Evolutionary conservation across 768 basidiomycete species (phyloP).

Genomic region (Cystoderma amianthinum): DNA sequence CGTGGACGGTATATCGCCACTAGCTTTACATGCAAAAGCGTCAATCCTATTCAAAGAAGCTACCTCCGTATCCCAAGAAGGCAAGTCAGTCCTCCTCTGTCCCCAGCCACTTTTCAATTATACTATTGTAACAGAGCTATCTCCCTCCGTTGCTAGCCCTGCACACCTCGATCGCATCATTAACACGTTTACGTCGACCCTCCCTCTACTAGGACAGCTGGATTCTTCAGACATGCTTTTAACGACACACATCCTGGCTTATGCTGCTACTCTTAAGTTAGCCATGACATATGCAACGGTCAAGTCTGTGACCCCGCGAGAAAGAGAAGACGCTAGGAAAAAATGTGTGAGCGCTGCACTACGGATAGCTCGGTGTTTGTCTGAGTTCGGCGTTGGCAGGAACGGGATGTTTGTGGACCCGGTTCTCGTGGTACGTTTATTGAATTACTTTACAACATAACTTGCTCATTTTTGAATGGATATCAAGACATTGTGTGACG

Average conservation of each 20-base stretch:
- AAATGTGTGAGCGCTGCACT: background rate
- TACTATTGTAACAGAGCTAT: slow-evolving; percentile 4
- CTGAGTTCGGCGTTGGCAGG: background rate
- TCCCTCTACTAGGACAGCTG: slow-evolving; percentile 10
- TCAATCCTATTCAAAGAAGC: slow-evolving; percentile 15
- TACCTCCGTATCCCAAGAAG: slow-evolving; percentile 4
- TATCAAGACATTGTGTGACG: background rate
- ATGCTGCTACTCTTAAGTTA: slow-evolving; percentile 23
- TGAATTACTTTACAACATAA: background rate
- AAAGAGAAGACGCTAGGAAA: background rate
- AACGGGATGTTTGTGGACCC: background rate
- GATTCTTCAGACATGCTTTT: slow-evolving; percentile 14
- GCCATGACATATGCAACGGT: background rate
- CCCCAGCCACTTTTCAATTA: background rate
- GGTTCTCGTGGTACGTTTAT: background rate
- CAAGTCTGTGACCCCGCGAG: background rate
- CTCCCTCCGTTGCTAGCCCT: slow-evolving; percentile 1
- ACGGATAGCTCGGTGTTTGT: background rate
- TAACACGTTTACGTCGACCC: slow-evolving; percentile 10
- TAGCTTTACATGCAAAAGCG: slow-evolving; percentile 20
- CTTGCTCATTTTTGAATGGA: background rate
- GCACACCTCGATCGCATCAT: slow-evolving; percentile 14
- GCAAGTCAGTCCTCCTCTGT: background rate
- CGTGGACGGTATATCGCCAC: slow-evolving; percentile 15
- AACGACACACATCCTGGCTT: slow-evolving; percentile 23